These are phyloP conservation scores for Zoysia matrella DNA, from an alignment of 202 grass and related monocot species.

Conservation along the genomic window DNA sequence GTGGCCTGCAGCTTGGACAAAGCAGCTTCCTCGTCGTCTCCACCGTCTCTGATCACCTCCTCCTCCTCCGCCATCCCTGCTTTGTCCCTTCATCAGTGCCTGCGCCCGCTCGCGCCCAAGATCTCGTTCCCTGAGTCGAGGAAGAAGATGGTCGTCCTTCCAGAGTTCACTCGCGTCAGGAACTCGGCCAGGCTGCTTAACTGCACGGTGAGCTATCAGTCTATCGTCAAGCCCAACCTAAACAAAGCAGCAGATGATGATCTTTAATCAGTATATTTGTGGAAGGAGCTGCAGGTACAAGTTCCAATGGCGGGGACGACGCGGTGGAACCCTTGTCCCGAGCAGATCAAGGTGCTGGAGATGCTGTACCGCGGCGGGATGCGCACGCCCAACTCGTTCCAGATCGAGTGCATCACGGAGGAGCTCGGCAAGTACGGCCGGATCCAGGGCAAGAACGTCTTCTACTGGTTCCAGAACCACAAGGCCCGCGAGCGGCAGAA, in stretches of 20 bases:
- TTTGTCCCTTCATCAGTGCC: slow-evolving; percentile 25
- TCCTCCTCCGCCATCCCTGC: slow-evolving; percentile 26
- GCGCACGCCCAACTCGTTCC: slow-evolving; percentile 81
- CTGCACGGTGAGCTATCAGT: slow-evolving; percentile 33
- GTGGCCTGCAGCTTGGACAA: slow-evolving; percentile 46
- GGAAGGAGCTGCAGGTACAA: slow-evolving; percentile 44
- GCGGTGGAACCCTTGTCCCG: slow-evolving; percentile 87
- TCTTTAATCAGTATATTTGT: background rate
- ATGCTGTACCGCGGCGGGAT: slow-evolving; percentile 79
- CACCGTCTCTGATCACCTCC: background rate
- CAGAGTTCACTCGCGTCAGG: slow-evolving; percentile 36
- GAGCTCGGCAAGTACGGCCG: slow-evolving; percentile 80
- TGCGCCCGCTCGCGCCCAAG: slow-evolving; percentile 55
- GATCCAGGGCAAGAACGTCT: slow-evolving; percentile 97
- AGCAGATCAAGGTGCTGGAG: slow-evolving; percentile 92
- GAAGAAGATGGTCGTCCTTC: slow-evolving; percentile 43
- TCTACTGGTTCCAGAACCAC: slow-evolving; percentile 71
- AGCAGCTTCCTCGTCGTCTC: slow-evolving; percentile 21
- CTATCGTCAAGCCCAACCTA: background rate
- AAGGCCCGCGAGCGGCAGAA: slow-evolving; percentile 71
- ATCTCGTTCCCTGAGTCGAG: slow-evolving; percentile 46
- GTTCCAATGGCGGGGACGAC: slow-evolving; percentile 56
- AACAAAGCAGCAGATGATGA: background rate
- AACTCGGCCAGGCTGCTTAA: slow-evolving; percentile 47
- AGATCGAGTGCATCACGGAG: slow-evolving; percentile 87